Conservation (phyloP, 192 early-diverging fungal genomes). For the Mortierella hygrophila region DNA sequence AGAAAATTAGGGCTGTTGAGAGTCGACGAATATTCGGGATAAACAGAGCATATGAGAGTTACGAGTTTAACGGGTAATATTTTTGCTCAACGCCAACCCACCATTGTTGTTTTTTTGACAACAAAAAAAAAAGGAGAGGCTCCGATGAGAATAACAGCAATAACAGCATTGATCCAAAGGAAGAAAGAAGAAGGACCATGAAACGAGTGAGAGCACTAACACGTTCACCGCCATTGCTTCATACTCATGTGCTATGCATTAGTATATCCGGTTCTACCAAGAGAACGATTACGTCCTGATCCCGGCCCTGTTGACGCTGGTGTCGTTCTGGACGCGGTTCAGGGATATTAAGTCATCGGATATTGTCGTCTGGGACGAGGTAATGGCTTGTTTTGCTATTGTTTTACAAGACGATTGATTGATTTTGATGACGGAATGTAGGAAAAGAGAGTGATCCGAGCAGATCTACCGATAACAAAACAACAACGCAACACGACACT, state of each 20-base stretch:
- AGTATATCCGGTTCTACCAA: slow-evolving; percentile 59
- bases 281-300: slow-evolving; percentile 65
- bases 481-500: not conserved
- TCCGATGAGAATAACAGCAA: no score
- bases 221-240: not conserved
- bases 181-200: no score
- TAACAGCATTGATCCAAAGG: no score
- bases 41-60: not conserved
- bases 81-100: not conserved
- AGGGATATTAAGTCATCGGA: slow-evolving; percentile 70
- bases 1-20: no score
- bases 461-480: not conserved
- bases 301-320: slow-evolving; percentile 66
- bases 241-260: not conserved
- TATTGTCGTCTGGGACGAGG: slow-evolving; percentile 84
- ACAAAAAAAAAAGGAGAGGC: no score
- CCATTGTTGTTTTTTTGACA: not conserved
- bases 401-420: not conserved
- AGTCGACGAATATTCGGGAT: slow-evolving; percentile 1
- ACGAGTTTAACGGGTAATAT: not conserved
- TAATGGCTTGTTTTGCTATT: slow-evolving; percentile 17
- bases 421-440: not conserved
- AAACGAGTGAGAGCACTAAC: not conserved
- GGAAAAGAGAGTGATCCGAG: not conserved
- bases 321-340: slow-evolving; percentile 77